Evolutionary conservation across 306 rosid species (phyloP), one percentile per base, ranked within the genome.

Genomic region (Pachyrhizus erosus): DNA sequence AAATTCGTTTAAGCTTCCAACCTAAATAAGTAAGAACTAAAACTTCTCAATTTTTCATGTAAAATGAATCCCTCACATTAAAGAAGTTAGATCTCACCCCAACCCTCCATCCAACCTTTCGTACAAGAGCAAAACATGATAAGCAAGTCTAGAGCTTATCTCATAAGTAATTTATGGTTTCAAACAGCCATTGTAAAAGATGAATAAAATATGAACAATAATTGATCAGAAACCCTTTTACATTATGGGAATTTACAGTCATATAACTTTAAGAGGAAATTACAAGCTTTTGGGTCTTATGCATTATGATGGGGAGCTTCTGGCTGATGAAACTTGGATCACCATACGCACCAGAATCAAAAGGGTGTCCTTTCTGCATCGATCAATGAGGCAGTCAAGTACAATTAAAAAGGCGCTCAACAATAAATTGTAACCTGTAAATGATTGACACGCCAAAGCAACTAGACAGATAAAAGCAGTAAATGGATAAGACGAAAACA

Each of bases 271-370:
- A 86, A 72, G 84, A 68, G 82, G 89, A 84, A 84, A 78, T 83
- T 82, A 78, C 90, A 82, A 93, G 91, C 91, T 87, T 92, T 89
- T 96, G 92, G 69, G 91, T 83, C 87, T 73, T 86, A 12, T 83
- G 96, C 91, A 54, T 80, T 78, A 92, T 60, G 60, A 92, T 80
- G 31, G 97, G 98, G 77, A 93, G 97, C 89, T 80, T 86, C 87
- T 90, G 85, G 92, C 91, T 87, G 89, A 92, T 88, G 84, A 80
- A 43, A 81, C 91, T 84, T 58, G 99, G 99, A 89, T 96, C 99
- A 70, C 65, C 90, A 76, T 91, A 96, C 5, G 92, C 90, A 69
- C 91, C 91, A 70, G 96, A 82, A 84, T 96, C 98, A 55, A 92
- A 71, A 21, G 99, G 91, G 81, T 87, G 76, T 51, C 97, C 98